Evolutionary conservation across 2,329 filamentous ascomycete genomes (phyloP), one percentile per base, ranked within the genome.

Genomic region (Apiospora malaysiana): DNA sequence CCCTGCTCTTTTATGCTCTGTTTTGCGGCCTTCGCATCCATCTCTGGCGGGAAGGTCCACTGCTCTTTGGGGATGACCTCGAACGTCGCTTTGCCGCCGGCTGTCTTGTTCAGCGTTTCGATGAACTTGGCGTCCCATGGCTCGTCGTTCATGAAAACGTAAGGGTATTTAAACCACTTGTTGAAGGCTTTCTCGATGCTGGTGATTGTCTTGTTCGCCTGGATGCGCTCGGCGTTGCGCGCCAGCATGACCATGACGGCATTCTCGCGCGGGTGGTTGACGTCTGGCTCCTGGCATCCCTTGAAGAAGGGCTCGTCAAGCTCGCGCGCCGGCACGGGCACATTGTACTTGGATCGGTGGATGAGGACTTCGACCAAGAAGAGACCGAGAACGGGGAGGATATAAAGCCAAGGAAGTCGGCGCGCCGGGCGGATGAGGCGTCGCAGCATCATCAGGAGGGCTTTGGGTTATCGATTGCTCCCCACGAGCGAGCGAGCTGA

Each of bases 61-160:
- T 82, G 79, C 1, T 78, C 75, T 59, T 74, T 72, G 0, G 83
- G 80, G 43, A 86, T 82, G 23, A 81, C 79, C 73, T 85, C 83
- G 73, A 85, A 85, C 9, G 78, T 78, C 14, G 79, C 82, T 71
- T 78, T 78, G 45, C 82, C 82, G 66, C 79, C 77, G 12, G 80
- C 77, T 7, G 81, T 81, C 65, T 77, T 73, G 71, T 81, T 82
- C 71, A 85, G 76, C 47, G 77, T 76, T 18, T 76, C 72, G 59
- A 83, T 77, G 71, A 86, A 85, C 66, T 76, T 78, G 16, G 78
- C 71, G 66, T 81, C 78, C 80, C 82, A 86, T 9, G 79, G 77
- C 72, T 85, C 78, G 76, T 86, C 81, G 75, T 86, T 86, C 70
- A 86, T 78, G 72, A 86, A 85, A 43, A 86, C 75, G 71, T 83